These are phyloP conservation scores for Catharanthus roseus DNA, from an alignment of 257 asterid genomes.

Conservation along the genomic window DNA sequence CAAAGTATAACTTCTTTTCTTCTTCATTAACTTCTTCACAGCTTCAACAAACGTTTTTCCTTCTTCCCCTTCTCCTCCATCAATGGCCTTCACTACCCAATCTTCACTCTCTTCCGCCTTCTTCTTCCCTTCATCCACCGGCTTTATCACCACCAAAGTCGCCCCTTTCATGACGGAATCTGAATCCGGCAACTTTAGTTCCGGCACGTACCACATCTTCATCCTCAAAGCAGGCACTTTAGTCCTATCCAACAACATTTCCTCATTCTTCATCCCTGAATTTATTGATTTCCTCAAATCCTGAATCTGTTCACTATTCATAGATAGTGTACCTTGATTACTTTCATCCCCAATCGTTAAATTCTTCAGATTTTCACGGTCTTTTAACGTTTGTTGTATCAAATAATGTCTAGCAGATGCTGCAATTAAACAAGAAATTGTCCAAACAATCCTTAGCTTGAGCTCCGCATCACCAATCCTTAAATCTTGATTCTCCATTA, in stretches of 20 bases:
- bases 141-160: constrained; percentile 54
- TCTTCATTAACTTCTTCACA: constrained; percentile 40
- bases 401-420: constrained; percentile 60
- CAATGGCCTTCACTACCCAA: constrained; percentile 39
- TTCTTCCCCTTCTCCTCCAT: constrained; percentile 28
- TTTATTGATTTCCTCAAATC: constrained; percentile 29
- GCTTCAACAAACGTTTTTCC: constrained; percentile 38
- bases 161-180: constrained; percentile 64
- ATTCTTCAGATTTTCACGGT: constrained; percentile 21
- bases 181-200: constrained; percentile 40
- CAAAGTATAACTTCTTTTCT: constrained; percentile 47
- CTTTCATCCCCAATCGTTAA: constrained; percentile 53
- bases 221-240: constrained; percentile 59
- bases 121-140: constrained; percentile 29
- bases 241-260: constrained; percentile 24
- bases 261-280: constrained; percentile 7
- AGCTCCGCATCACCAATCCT: constrained; percentile 39
- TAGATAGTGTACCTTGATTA: constrained; percentile 48
- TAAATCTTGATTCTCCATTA: not conserved
- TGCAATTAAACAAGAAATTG: constrained; percentile 58
- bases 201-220: constrained; percentile 72
- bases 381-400: constrained; percentile 33
- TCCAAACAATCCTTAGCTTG: constrained; percentile 60
- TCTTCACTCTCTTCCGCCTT: constrained; percentile 25
- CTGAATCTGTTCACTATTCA: constrained; percentile 42